Percentiles rank a stretch among this genome's conserved stretches.
Conservation (phyloP, 1,284 basidiomycete genomes). For the Leccinum insolens region DNA sequence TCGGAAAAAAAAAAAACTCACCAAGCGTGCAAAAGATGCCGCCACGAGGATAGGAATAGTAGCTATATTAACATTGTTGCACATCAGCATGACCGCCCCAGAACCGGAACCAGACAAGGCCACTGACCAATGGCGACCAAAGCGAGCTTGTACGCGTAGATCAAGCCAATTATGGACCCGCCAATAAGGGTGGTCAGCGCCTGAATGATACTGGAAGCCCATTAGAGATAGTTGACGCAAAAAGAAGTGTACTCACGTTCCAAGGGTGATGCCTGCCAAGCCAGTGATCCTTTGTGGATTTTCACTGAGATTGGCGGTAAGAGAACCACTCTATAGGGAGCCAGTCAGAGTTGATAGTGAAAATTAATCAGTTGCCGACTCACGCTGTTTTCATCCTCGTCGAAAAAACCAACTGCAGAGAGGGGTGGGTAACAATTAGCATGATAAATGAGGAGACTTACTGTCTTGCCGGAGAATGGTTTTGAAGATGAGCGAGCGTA, state of each 20-base stretch:
- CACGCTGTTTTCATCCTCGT: slow-evolving; percentile 80
- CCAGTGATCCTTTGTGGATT: slow-evolving; percentile 93
- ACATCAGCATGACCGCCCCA: slow-evolving; percentile 17
- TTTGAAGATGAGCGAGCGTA: slow-evolving; percentile 73
- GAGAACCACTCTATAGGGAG: slow-evolving; percentile 64
- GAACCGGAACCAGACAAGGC: slow-evolving; percentile 1
- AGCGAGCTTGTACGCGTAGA: slow-evolving; percentile 80
- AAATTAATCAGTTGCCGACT: slow-evolving; percentile 25
- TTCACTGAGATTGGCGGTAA: slow-evolving; percentile 84
- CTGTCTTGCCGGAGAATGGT: slow-evolving; percentile 85
- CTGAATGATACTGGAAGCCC: slow-evolving; percentile 72
- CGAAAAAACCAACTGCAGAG: slow-evolving; percentile 78
- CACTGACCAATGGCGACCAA: slow-evolving; percentile 71
- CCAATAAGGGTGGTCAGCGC: slow-evolving; percentile 73
- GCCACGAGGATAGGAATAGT: slow-evolving; percentile 86
- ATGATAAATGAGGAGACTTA: slow-evolving; percentile 37
- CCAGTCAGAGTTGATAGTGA: not conserved
- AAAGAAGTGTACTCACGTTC: slow-evolving; percentile 51
- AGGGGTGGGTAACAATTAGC: slow-evolving; percentile 6
- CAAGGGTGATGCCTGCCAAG: slow-evolving; percentile 87
- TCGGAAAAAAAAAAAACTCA: slow-evolving; percentile 35
- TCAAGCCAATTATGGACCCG: slow-evolving; percentile 78
- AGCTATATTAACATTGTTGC: slow-evolving; percentile 47
- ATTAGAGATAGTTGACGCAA: not conserved
- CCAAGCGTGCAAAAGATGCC: slow-evolving; percentile 86